phyloP scores from a whole-genome alignment of 2,329 filamentous ascomycete species.

The Ophiosphaerella narmari region DNA sequence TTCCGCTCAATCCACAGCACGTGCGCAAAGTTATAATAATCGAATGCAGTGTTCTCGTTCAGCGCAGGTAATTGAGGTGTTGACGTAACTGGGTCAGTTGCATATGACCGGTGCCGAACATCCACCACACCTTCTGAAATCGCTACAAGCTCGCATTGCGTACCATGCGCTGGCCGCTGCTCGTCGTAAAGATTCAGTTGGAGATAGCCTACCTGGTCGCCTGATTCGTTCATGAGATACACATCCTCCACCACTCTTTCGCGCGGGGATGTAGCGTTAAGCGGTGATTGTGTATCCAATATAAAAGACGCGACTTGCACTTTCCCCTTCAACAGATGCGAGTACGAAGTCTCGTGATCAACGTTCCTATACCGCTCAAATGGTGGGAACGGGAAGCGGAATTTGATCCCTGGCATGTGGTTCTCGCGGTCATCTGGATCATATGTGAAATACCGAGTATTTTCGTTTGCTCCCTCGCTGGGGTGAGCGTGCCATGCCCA shows the following conservation, averaged over 20 bases:
- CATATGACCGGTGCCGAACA: not conserved
- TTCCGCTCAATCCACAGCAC: slow-evolving; percentile 4
- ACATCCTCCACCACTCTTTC: slow-evolving; percentile 4
- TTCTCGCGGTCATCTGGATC: not conserved
- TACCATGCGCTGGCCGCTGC: slow-evolving; percentile 5
- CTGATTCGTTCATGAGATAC: slow-evolving; percentile 4
- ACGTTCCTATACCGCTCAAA: slow-evolving; percentile 5
- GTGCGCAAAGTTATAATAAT: not conserved
- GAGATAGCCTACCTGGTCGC: slow-evolving; percentile 6
- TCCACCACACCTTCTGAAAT: slow-evolving; percentile 7
- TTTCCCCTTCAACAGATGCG: slow-evolving; percentile 4
- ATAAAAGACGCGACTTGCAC: slow-evolving; percentile 6
- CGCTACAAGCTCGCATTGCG: slow-evolving; percentile 8
- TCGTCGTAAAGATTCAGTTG: slow-evolving; percentile 8
- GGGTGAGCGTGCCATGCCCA: slow-evolving; percentile 8
- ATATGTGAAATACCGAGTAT: slow-evolving; percentile 1
- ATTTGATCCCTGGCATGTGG: slow-evolving; percentile 5
- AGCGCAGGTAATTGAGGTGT: no score
- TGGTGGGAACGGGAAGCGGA: slow-evolving; percentile 7
- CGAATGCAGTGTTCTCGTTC: not conserved
- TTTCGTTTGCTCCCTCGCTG: slow-evolving; percentile 2
- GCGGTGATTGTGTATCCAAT: slow-evolving; percentile 4
- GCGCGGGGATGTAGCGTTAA: not conserved
- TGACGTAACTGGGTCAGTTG: not conserved
- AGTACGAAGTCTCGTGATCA: slow-evolving; percentile 4